phyloP scores from a whole-genome alignment of 805 yeast species.

The Candida koratica region DNA sequence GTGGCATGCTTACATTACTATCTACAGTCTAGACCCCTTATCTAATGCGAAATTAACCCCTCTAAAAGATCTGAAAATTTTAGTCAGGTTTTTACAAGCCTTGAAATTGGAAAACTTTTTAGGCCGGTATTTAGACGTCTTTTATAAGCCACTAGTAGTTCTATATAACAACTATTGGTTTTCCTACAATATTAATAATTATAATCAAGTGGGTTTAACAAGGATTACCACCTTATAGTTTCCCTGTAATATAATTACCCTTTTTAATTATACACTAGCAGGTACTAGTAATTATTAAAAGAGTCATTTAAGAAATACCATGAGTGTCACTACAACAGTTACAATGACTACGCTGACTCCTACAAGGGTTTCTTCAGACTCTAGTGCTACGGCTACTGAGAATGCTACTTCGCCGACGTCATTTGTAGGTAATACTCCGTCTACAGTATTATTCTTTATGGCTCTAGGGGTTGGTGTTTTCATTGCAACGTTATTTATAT shows the following conservation, averaged over 20 bases:
- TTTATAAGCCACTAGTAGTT: too few relatives aligned
- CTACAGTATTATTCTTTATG: constrained; percentile 59
- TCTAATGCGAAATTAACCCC: constrained; percentile 8
- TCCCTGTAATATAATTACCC: too few relatives aligned
- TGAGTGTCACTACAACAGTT: constrained; percentile 2
- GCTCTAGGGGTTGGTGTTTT: constrained; percentile 60
- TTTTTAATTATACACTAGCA: too few relatives aligned
- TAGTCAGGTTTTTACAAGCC: constrained; percentile 5
- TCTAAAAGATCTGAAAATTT: constrained; percentile 6
- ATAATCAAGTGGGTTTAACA: too few relatives aligned
- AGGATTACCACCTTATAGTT: too few relatives aligned
- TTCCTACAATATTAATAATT: too few relatives aligned
- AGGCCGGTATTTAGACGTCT: too few relatives aligned
- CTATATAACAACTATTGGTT: too few relatives aligned
- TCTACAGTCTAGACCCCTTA: constrained; percentile 2
- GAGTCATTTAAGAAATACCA: not conserved
- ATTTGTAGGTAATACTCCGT: constrained; percentile 49
- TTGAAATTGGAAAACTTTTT: too few relatives aligned
- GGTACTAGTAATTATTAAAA: not conserved
- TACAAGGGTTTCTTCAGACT: not conserved
- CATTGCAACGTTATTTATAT: constrained; percentile 52
- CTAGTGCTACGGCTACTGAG: not conserved
- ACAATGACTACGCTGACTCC: not conserved
- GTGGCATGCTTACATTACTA: too few relatives aligned
- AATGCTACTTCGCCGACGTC: constrained; percentile 12